Evolutionary conservation across 2,329 filamentous ascomycete species (phyloP).

Genomic region (Colletotrichum nymphaeae): DNA sequence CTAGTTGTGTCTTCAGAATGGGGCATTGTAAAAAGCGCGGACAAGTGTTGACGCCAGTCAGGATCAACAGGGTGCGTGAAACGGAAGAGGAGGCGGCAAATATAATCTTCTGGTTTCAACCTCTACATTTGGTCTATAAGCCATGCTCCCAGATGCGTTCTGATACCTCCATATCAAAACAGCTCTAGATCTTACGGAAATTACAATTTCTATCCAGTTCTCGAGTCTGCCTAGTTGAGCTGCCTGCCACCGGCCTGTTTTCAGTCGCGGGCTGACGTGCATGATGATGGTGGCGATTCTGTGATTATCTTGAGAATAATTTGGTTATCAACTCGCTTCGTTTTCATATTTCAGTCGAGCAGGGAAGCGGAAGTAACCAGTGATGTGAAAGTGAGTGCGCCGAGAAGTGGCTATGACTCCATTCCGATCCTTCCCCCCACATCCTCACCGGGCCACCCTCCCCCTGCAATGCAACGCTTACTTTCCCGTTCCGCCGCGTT

Average conservation of each 20-base stretch:
- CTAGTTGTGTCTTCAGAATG: background rate
- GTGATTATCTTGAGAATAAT: background rate
- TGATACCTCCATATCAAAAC: background rate
- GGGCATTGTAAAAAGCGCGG: background rate
- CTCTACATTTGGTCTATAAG: background rate
- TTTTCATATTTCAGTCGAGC: background rate
- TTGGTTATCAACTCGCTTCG: background rate
- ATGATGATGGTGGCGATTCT: background rate
- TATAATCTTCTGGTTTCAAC: background rate
- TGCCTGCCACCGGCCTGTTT: background rate
- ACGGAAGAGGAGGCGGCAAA: background rate
- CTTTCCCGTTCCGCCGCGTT: background rate
- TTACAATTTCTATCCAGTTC: background rate
- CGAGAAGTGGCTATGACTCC: background rate
- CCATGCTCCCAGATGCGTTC: background rate
- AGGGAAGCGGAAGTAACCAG: background rate
- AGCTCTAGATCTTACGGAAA: background rate
- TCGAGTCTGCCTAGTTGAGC: background rate
- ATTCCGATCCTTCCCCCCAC: background rate
- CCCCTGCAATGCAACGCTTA: background rate
- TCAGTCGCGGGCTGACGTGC: background rate
- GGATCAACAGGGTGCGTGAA: background rate
- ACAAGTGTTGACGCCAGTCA: background rate
- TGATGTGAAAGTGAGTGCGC: constrained; percentile 47
- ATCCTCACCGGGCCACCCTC: background rate